Evolutionary conservation across 129 eudicot genomes (phyloP), one percentile per base, ranked within the genome.

Genomic region (Logfia minima): DNA sequence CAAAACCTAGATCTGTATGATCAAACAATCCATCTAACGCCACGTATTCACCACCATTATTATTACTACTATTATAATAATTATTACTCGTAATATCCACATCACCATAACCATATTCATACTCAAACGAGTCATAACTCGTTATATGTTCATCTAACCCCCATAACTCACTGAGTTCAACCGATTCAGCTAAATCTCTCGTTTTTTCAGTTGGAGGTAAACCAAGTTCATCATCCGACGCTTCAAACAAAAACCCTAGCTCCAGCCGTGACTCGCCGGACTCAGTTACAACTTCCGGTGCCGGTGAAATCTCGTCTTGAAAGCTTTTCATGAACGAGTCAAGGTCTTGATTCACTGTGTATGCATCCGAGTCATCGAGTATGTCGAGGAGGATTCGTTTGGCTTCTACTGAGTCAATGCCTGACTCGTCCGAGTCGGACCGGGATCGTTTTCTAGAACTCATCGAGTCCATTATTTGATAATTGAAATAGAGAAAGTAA

Each of bases 321-420:
- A 92, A 92, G 74, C 85, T 92, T 79, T 87, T 88, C 86, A 92
- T 88, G 61, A 92, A 90, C 83, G 87, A 87, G 80, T 84, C 98
- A 10, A 92, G 89, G 51, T 92, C 98, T 14, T 83, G 88, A 78
- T 80, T 79, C 80, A 81, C 67, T 18, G 87, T 79, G 58, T 71
- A 75, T 9, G 74, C 9, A 22, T 86, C 93, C 10, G 89, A 85
- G 39, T 92, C 97, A 6, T 85, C 92, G 22, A 87, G 79, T 0
- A 77, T 56, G 71, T 89, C 87, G 73, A 87, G 86, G 51, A 81
- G 73, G 7, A 92, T 60, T 53, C 79, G 45, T 82, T 89, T 92
- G 19, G 85, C 85, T 79, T 85, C 92, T 31, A 85, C 81, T 45
- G 82, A 82, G 84, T 84, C 84, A 6, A 45, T 1, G 0, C 32